Evolutionary conservation across 768 basidiomycete genomes (phyloP), one percentile per base, ranked within the genome.

Genomic region (Suillus subalutaceus): DNA sequence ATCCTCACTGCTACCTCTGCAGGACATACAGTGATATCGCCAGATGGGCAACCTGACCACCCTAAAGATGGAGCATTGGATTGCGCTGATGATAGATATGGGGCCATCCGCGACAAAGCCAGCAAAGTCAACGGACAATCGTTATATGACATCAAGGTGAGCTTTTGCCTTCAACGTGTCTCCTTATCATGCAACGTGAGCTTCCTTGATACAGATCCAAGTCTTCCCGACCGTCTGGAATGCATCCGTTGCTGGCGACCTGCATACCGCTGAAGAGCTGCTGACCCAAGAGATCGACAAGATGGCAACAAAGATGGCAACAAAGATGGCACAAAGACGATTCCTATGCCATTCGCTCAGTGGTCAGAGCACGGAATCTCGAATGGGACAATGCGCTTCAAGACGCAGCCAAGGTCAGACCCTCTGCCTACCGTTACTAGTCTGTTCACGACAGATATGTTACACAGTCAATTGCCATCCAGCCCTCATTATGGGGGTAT

Each of bases 301-400:
- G 48, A 23, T 23, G 23, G 48, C 6, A 23, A 7, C 12, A 50
- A 50, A 50, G n/a, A 50, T 26, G 26, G 26, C 26, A 26, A 50
- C 13, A 13, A 23, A 23, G 48, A 50, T 15, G 13, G 48, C 6
- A 7, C 12, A 50, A 50, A 50, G n/a, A 50, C 23, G 23, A 50
- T 23, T 50, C 48, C 23, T 23, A 23, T 23, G 48, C 48, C 23
- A 50, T 50, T 50, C 48, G 23, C 13, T 50, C 48, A 50, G 23
- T 50, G 48, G 48, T 50, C 6, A 50, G 48, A 50, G 48, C 48
- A 50, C 23, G 23, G 48, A 50, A 23, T 50, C 23, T 13, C 6
- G 48, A 50, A 50, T 50, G 48, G 48, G 48, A 50, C 23, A 50
- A 50, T 50, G 48, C 48, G 13, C 48, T 50, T 23, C 48, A 50